Evolutionary conservation across 192 early-diverging fungal species (phyloP).

Genomic region (Coemansia sp.): DNA sequence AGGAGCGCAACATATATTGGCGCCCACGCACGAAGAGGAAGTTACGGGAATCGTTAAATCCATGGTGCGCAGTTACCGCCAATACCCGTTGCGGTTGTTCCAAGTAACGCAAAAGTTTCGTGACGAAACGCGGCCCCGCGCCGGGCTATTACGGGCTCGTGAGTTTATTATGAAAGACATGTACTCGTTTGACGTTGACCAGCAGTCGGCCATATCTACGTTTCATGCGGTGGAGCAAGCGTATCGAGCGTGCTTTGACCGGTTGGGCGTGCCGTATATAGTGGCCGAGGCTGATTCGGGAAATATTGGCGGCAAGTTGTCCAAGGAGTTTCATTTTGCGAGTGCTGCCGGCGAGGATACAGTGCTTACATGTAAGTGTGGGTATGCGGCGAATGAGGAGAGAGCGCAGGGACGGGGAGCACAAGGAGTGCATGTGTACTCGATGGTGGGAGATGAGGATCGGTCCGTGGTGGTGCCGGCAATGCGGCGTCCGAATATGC

Average conservation of each 20-base stretch:
- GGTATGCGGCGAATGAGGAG: slow-evolving; percentile 86
- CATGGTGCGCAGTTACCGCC: slow-evolving; percentile 66
- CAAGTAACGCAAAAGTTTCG: slow-evolving; percentile 87
- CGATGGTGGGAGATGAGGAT: not conserved
- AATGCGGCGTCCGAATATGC: slow-evolving; percentile 23
- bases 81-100: slow-evolving; percentile 83
- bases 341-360: slow-evolving; percentile 81
- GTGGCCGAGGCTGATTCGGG: slow-evolving; percentile 91
- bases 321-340: slow-evolving; percentile 88
- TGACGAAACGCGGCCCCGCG: slow-evolving; percentile 80
- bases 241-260: slow-evolving; percentile 72
- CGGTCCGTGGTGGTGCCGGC: slow-evolving; percentile 13
- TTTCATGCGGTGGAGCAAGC: slow-evolving; percentile 74
- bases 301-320: slow-evolving; percentile 84
- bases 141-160: slow-evolving; percentile 78
- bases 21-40: slow-evolving; percentile 94
- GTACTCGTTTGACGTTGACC: slow-evolving; percentile 81
- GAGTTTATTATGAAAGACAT: slow-evolving; percentile 98
- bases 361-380: slow-evolving; percentile 73
- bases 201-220: slow-evolving; percentile 67
- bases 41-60: slow-evolving; percentile 71
- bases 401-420: slow-evolving; percentile 47
- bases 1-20: slow-evolving; percentile 64
- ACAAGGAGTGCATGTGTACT: slow-evolving; percentile 6
- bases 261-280: slow-evolving; percentile 77